phyloP scores from a whole-genome alignment of 768 basidiomycete genomes.

The Coprinopsis marcescibilis region DNA sequence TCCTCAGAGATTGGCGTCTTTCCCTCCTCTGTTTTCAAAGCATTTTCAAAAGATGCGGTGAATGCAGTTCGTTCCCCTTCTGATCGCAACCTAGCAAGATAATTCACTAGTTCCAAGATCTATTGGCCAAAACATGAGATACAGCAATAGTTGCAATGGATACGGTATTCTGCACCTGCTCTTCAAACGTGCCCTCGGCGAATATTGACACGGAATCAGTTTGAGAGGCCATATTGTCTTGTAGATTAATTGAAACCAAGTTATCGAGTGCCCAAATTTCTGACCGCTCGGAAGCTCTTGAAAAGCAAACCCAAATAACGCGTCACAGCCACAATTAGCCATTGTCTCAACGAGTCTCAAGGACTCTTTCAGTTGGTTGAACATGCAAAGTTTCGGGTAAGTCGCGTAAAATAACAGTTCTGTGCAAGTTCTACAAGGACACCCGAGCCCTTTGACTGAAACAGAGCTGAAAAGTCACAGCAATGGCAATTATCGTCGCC shows the following conservation, averaged over 20 bases:
- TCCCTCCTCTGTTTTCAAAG: slow-evolving; percentile 45
- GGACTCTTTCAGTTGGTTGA: too few relatives aligned
- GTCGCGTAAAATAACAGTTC: too few relatives aligned
- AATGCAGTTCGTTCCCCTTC: slow-evolving; percentile 64
- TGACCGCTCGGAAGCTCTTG: slow-evolving; percentile 24
- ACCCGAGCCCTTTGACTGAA: too few relatives aligned
- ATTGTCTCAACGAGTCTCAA: neutral
- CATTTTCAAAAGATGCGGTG: slow-evolving; percentile 62
- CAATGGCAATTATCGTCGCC: too few relatives aligned
- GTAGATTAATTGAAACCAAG: slow-evolving; percentile 12
- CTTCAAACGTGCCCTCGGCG: slow-evolving; percentile 83
- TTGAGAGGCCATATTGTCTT: slow-evolving; percentile 46
- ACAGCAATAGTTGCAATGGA: neutral
- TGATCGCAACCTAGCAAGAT: slow-evolving; percentile 56
- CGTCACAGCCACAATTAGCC: neutral
- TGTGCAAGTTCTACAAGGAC: too few relatives aligned
- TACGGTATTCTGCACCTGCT: slow-evolving; percentile 50
- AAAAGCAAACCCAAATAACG: slow-evolving; percentile 31
- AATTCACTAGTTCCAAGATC: slow-evolving; percentile 76
- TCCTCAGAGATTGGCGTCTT: slow-evolving; percentile 51
- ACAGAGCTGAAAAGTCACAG: too few relatives aligned
- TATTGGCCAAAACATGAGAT: slow-evolving; percentile 26
- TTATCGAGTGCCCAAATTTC: slow-evolving; percentile 27
- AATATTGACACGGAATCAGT: slow-evolving; percentile 81
- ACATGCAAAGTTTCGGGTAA: too few relatives aligned